Evolutionary conservation across 2,329 filamentous ascomycete genomes (phyloP), one percentile per base, ranked within the genome.

Genomic region (Xylariales sp.): DNA sequence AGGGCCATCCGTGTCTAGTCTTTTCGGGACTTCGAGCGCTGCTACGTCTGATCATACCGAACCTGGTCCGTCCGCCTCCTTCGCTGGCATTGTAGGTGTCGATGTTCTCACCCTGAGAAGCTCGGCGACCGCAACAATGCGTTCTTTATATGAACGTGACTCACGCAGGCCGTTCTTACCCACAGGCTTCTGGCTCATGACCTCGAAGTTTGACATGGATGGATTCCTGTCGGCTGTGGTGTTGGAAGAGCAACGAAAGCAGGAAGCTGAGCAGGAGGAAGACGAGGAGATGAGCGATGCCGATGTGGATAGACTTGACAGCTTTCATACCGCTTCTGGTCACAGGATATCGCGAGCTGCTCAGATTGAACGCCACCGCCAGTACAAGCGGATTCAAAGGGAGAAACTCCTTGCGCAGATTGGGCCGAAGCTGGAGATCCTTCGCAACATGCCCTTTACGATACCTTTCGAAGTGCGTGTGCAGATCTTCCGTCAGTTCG

Each of bases 361-460:
- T 11, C 74, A 78, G 33, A 64, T 83, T 15, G 84, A 90, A 54
- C 68, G 70, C 38, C 60, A 85, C 30, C 76, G 77, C 27, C 76
- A 81, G 47, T 80, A 88, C 52, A 76, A 80, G 45, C 81, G 80
- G 53, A 72, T 76, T 6, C 81, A 81, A 29, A 74, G 83, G 25
- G 81, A 83, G 48, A 81, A 86, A 47, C 77, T 86, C 43, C 65
- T 94, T 17, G 86, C 90, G 33, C 76, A 84, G 12, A 80, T 95
- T 43, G 88, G 85, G 1, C 91, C 93, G 1, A 83, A 91, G 49
- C 69, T 96, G 8, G 90, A 96, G 54, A 86, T 98, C 5, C 64
- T 98, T 35, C 84, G 93, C 49, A 94, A 97, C 53, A 94, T 98
- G 82, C 93, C 93, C 0, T 98, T 97, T 57, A 86, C 91, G 48